Base-by-base conservation (phyloP, 2,329 filamentous ascomycete species). In the Fusarium verticillioides region DNA sequence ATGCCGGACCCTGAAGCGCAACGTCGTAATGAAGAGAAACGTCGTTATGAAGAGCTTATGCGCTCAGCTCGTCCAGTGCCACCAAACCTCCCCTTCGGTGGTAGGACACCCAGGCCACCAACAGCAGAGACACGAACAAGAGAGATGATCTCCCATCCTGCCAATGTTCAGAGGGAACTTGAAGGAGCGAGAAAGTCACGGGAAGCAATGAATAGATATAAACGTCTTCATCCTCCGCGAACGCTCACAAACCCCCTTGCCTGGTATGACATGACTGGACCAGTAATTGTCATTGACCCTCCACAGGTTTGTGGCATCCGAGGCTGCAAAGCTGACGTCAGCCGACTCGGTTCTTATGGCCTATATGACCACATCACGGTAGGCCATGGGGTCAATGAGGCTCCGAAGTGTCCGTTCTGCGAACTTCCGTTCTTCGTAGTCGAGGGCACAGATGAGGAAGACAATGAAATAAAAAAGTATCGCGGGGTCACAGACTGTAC, bases 211-310 rank as follows among this genome's bases (percentile, higher is more conserved):
- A 28, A 47, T 16, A n/a, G 4, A 30, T 1, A 16, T n/a, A 34
- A 47, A 21, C 61, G 32, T 12, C 10, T n/a, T n/a, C 13, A 26
- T 4, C 65, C 65, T 37, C 75, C 72, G 4, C 74, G 75, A 3
- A 26, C 46, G 12, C 63, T 77, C 10, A 1, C 11, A 12, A 52
- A 65, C 9, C 70, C 73, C 26, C 60, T 71, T 36, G 19, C 23
- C 4, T 78, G 75, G 75, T 63, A 72, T 18, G 72, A 78, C 36
- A 9, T 10, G 3, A 36, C 30, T 7, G 76, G 76, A 2, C 63
- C 53, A 0, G 5, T 12, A 8, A 5, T 19, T 9, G 39, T 57
- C 16, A 2, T 34, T 9, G 73, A 77, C 19, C 74, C 74, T 23
- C 66, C 32, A 30, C 1, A 30, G 9, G 2, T 78, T 75, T 13